Evolutionary conservation across 768 basidiomycete species (phyloP).

Genomic region (Mycena olivaceomarginata): DNA sequence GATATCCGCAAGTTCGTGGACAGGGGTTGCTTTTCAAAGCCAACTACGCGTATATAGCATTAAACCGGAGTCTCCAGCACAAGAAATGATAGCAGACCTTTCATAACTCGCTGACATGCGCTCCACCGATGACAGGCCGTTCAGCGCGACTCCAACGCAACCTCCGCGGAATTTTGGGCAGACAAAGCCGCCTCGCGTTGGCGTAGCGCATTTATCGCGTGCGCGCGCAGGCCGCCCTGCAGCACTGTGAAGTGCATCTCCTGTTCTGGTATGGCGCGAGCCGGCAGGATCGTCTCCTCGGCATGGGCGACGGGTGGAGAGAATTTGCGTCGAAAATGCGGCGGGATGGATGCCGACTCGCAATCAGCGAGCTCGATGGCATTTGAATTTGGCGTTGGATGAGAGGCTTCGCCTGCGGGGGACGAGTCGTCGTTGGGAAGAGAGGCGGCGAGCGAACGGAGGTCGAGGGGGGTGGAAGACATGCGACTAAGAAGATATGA

Average conservation of each 20-base stretch:
- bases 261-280: not conserved
- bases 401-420: not conserved
- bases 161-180: not conserved
- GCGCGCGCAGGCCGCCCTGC: slow-evolving; percentile 1
- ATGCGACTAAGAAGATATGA: not conserved
- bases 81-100: not conserved
- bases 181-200: not conserved
- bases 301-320: not conserved
- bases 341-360: not conserved
- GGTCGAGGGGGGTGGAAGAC: not conserved
- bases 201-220: slow-evolving; percentile 14
- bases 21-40: no score
- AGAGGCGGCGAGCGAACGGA: not conserved
- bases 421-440: not conserved
- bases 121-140: not conserved
- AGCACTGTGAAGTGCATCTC: slow-evolving; percentile 2
- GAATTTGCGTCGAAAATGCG: slow-evolving; percentile 6
- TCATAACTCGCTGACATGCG: not conserved
- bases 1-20: no score
- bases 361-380: not conserved
- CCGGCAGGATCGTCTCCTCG: not conserved
- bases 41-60: not conserved
- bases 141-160: not conserved
- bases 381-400: not conserved
- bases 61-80: not conserved